Evolutionary conservation across 805 yeast species (phyloP).

Genomic region (Candida sanyiensis): DNA sequence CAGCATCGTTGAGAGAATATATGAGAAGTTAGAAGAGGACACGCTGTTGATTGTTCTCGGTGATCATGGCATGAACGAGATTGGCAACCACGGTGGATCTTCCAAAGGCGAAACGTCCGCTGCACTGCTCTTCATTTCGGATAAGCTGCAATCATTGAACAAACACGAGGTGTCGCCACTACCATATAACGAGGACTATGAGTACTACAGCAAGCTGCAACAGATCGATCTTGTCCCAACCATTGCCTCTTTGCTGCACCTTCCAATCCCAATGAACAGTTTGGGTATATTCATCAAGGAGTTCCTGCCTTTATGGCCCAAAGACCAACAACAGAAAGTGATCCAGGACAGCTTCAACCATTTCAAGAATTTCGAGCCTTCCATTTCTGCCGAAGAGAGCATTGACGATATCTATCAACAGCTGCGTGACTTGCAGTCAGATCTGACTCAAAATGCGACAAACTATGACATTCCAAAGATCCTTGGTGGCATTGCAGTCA

Average conservation of each 20-base stretch:
- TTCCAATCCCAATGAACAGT: conserved; percentile 87
- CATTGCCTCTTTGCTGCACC: conserved; percentile 63
- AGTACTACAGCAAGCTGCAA: conserved; percentile 43
- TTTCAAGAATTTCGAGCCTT: conserved; percentile 38
- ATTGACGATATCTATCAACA: conserved; percentile 14
- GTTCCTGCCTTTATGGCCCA: conserved; percentile 47
- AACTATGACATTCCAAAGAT: conserved; percentile 60
- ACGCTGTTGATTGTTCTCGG: conserved; percentile 77
- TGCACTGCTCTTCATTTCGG: conserved; percentile 66
- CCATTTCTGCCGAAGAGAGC: conserved; percentile 12
- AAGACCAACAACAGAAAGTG: conserved; percentile 30
- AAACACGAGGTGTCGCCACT: conserved; percentile 17
- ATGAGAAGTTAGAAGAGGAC: conserved; percentile 36
- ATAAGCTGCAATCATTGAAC: conserved; percentile 37
- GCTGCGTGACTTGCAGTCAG: conserved; percentile 37
- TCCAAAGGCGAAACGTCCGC: conserved; percentile 90
- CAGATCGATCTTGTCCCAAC: conserved; percentile 94
- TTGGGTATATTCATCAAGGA: conserved; percentile 67
- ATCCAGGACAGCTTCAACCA: conserved; percentile 55
- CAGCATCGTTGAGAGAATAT: conserved; percentile 47
- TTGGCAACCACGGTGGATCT: conserved; percentile 96
- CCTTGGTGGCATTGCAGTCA: conserved; percentile 23
- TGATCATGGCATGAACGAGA: conserved; percentile 95
- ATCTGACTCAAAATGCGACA: conserved; percentile 57
- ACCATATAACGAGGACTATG: conserved; percentile 37